These are phyloP conservation scores for Chalciporus piperatus DNA, from an alignment of 768 basidiomycete species.

Conservation along the genomic window DNA sequence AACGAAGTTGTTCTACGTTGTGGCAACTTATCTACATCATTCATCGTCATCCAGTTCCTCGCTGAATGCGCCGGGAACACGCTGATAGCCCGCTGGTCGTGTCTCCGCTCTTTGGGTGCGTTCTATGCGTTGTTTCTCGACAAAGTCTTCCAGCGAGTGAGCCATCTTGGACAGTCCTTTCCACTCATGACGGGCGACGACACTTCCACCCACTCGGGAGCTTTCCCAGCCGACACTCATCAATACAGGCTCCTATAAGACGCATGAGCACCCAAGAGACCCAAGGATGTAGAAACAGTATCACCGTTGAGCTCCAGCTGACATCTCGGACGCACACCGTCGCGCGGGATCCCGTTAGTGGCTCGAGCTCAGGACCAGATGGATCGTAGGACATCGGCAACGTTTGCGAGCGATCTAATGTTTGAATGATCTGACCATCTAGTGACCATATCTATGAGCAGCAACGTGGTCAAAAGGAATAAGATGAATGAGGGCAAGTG, in stretches of 20 bases:
- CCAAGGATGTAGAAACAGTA: background rate
- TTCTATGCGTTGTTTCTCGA: constrained; percentile 51
- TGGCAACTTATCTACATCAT: background rate
- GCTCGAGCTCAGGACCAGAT: constrained; percentile 53
- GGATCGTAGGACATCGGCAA: constrained; percentile 72
- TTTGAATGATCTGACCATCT: constrained; percentile 81
- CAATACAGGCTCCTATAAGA: constrained; percentile 71
- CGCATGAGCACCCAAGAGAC: constrained; percentile 2
- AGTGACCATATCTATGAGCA: constrained; percentile 82
- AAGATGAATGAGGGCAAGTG: constrained; percentile 1
- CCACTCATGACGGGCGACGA: constrained; percentile 94
- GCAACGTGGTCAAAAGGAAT: background rate
- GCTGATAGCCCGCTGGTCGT: constrained; percentile 10
- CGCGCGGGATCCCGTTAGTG: constrained; percentile 26
- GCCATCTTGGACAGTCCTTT: constrained; percentile 80
- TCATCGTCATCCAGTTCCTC: constrained; percentile 20
- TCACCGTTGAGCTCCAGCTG: constrained; percentile 87
- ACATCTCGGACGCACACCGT: constrained; percentile 83
- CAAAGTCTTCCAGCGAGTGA: constrained; percentile 69
- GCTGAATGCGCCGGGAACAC: constrained; percentile 29
- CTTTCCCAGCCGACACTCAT: constrained; percentile 92
- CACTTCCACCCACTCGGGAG: constrained; percentile 54
- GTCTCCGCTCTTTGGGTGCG: constrained; percentile 18
- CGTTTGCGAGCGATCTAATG: constrained; percentile 76
- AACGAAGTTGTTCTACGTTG: background rate